Base-by-base conservation (phyloP, 2,329 filamentous ascomycete genomes). In the Alternaria burnsii region DNA sequence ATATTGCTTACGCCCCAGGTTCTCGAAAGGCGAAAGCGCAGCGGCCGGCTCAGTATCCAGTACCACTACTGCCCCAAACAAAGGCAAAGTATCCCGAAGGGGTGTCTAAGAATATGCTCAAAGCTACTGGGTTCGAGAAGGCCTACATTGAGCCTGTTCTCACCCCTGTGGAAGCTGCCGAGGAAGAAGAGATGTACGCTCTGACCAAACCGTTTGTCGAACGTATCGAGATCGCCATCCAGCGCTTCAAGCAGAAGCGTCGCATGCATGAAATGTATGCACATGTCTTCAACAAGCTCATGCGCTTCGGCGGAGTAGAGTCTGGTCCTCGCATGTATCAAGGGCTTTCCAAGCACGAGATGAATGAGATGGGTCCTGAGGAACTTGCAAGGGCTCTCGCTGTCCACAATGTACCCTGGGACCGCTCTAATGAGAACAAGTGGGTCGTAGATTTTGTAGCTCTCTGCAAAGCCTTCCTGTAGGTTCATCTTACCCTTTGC, bases 211-310 rank as follows among this genome's bases (percentile, higher is more conserved):
- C 71, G 2, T 81, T 83, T 56, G 66, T 74, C 28, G 91, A 90
- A 57, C 92, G 95, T 47, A 92, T 98, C 41, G 90, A 97, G 73
- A 86, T 89, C 26, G 95, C 92, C 47, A 91, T 98, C 55, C 89
- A 93, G 67, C 90, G 93, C 14, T 99, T 90, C 80, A 88, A 91
- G 63, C 84, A 87, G 36, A 91, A 89, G 47, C 90, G 94, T 32
- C 93, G 91, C 66, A 86, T 97, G 59, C 86, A 91, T 59, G 77
- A 82, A 12, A 82, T 87, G 4, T 88, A 88, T 24, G 77, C 82
- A 5, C 82, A 85, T 18, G 81, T 93, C 34, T 95, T 99, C 79
- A 85, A 87, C 71, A 91, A 91, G 65, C 97, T 95, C 73, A 86
- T 98, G 58, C 85, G 87, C 36, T 90, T 94, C 44, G 95, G 95